These are phyloP conservation scores for Austroboletus festivus DNA, from an alignment of 768 basidiomycete genomes.

Conservation along the genomic window DNA sequence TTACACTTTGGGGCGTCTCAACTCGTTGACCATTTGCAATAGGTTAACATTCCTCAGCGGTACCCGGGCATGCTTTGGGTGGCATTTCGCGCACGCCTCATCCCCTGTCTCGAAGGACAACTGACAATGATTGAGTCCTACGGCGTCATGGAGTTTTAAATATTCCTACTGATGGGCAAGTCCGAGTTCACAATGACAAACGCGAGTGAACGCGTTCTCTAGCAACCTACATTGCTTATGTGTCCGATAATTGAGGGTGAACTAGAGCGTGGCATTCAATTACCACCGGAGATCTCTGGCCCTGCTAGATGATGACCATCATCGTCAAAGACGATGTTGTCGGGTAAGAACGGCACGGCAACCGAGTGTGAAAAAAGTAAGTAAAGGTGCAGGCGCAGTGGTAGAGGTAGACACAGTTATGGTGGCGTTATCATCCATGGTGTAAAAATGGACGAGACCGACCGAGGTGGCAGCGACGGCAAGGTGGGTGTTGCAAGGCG, in stretches of 20 bases:
- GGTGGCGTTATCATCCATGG: no score
- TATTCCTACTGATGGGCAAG: conserved; percentile 45
- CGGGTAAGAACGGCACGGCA: conserved; percentile 55
- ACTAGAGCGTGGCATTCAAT: no score
- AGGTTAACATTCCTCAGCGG: conserved; percentile 22
- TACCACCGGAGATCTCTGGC: no score
- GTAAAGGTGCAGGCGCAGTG: conserved; percentile 36
- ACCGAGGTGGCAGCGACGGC: conserved; percentile 57
- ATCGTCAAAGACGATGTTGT: conserved; percentile 58
- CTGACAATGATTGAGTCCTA: not conserved
- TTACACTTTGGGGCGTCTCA: conserved; percentile 21
- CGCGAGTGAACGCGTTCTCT: no score
- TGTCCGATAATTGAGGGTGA: no score
- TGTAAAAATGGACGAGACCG: conserved; percentile 49
- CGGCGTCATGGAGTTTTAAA: conserved; percentile 48
- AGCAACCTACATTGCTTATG: no score
- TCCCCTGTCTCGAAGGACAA: not conserved
- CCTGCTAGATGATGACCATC: no score
- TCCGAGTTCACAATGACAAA: conserved; percentile 45
- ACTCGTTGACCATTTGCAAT: no score
- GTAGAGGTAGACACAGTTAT: no score
- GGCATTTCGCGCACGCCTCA: conserved; percentile 25
- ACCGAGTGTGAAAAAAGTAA: conserved; percentile 40
- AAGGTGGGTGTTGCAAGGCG: conserved; percentile 45
- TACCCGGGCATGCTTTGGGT: conserved; percentile 19